Conservation (phyloP, 2,329 filamentous ascomycete genomes). For the Alternaria sp. region DNA sequence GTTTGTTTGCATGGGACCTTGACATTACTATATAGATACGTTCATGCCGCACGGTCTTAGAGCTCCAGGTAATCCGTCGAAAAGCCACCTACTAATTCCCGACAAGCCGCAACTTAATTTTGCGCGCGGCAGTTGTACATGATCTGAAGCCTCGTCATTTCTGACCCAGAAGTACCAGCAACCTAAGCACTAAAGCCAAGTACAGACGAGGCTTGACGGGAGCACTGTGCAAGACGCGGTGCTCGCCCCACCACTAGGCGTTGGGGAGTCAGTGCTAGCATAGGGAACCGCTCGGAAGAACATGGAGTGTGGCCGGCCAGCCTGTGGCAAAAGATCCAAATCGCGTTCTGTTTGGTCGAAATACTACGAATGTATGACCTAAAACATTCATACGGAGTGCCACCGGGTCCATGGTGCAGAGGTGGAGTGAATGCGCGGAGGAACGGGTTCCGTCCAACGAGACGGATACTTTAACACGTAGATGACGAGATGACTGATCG, state of each 20-base stretch:
- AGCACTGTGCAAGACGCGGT: background rate
- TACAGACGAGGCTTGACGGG: conserved; percentile 22
- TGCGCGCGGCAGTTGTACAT: conserved; percentile 1
- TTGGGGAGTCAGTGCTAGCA: background rate
- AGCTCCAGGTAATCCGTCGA: background rate
- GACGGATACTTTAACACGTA: background rate
- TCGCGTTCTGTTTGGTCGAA: conserved; percentile 10
- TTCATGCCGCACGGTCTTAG: background rate
- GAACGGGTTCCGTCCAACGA: conserved; percentile 8
- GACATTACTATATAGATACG: background rate
- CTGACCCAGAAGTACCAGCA: conserved; percentile 23
- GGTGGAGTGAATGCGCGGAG: background rate
- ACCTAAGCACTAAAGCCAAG: conserved; percentile 34
- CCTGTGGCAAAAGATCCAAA: background rate
- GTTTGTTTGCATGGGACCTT: background rate
- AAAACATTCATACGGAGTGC: conserved; percentile 4
- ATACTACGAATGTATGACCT: background rate
- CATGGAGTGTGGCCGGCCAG: background rate
- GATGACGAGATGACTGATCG: conserved; percentile 3
- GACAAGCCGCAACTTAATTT: conserved; percentile 3
- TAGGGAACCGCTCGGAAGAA: conserved; percentile 7
- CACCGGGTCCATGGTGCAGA: background rate
- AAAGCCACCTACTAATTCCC: conserved; percentile 12
- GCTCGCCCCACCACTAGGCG: conserved; percentile 1
- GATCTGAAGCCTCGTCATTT: conserved; percentile 1